Percentiles rank a stretch among this genome's conserved stretches.
phyloP scores from a whole-genome alignment of 2,329 filamentous ascomycete genomes.

The Bipolaris oryzae region DNA sequence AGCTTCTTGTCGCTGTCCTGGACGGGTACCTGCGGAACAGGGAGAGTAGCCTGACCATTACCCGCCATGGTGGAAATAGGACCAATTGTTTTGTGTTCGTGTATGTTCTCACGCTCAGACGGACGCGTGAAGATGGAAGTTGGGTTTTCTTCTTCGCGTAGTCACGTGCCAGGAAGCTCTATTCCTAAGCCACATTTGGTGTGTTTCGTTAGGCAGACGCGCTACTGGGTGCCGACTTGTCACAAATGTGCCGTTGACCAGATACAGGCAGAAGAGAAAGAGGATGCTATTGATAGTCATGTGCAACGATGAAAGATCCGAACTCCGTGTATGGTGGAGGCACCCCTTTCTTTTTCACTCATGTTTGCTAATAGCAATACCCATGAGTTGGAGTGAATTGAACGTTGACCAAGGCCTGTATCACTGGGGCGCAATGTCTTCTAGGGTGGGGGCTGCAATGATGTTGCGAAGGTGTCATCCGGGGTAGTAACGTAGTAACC shows the following conservation, averaged over 20 bases:
- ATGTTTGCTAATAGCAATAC: neutral
- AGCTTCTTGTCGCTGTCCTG: constrained; percentile 24
- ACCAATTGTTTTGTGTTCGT: neutral
- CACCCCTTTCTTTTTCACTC: neutral
- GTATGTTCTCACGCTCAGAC: neutral
- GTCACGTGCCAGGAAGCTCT: constrained; percentile 33
- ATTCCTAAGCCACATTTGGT: neutral
- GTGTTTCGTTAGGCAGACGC: neutral
- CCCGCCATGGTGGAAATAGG: constrained; percentile 20
- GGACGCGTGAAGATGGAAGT: neutral
- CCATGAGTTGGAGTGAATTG: neutral
- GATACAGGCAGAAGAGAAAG: neutral
- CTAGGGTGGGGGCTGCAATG: neutral
- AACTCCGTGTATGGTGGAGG: neutral
- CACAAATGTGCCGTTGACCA: neutral
- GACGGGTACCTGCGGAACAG: constrained; percentile 38
- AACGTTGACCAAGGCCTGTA: neutral
- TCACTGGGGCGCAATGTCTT: neutral
- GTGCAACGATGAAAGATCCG: neutral
- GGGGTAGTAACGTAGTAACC: constrained; percentile 19
- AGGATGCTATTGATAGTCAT: neutral
- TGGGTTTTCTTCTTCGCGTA: constrained; percentile 26
- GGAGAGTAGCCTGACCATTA: constrained; percentile 2
- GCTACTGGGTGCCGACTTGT: neutral
- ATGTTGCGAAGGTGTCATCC: constrained; percentile 12